phyloP scores from a whole-genome alignment of 2,329 filamentous ascomycete genomes.

The Periconia sp. region DNA sequence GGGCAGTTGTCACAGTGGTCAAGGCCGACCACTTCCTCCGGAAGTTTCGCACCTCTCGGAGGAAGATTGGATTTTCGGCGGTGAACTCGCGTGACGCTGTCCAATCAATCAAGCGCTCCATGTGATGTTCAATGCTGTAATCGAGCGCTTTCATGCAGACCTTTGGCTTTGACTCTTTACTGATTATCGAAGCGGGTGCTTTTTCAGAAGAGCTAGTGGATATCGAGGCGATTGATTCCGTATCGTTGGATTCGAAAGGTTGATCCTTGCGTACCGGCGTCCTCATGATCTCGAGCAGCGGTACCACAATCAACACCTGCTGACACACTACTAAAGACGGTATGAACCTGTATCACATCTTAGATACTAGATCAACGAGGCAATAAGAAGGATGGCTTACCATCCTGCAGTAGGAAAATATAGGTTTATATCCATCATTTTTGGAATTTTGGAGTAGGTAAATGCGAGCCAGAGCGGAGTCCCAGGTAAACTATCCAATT shows the following conservation, averaged over 20 bases:
- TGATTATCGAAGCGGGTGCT: constrained; percentile 20
- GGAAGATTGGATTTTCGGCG: constrained; percentile 42
- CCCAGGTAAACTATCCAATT: constrained; percentile 31
- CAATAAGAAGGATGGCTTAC: constrained; percentile 20
- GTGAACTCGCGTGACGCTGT: constrained; percentile 40
- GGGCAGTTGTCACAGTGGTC: constrained; percentile 28
- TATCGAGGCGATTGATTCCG: constrained; percentile 29
- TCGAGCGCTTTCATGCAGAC: constrained; percentile 42
- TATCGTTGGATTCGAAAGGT: constrained; percentile 19
- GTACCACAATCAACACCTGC: constrained; percentile 41
- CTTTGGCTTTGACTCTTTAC: constrained; percentile 35
- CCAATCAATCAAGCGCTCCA: constrained; percentile 40
- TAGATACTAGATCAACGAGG: constrained; percentile 7
- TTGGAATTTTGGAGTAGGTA: constrained; percentile 30
- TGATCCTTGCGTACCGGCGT: constrained; percentile 5
- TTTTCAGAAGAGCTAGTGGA: constrained; percentile 24
- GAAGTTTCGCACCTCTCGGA: constrained; percentile 43
- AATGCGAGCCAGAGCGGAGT: constrained; percentile 43
- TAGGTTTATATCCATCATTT: constrained; percentile 27
- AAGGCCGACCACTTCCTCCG: constrained; percentile 36
- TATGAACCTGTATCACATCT: constrained; percentile 31
- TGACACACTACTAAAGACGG: constrained; percentile 41
- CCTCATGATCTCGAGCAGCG: constrained; percentile 33
- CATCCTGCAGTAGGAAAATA: constrained; percentile 40
- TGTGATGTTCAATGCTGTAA: constrained; percentile 36